Conservation (phyloP, 305 asterid genomes). For the Solanum chacoense region DNA sequence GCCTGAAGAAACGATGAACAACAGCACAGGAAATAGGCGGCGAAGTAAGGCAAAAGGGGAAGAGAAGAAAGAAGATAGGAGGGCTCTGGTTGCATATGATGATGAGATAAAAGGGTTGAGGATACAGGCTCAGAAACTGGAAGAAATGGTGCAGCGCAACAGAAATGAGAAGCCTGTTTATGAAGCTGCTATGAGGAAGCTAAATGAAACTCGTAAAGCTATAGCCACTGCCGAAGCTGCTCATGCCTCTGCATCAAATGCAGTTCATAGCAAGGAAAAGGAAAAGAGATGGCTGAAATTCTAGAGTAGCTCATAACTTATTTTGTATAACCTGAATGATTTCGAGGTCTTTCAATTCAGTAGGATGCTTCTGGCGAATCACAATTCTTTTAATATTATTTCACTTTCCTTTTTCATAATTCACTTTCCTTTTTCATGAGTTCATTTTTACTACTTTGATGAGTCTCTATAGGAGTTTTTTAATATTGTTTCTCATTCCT, state of each 20-base stretch:
- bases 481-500: neutral
- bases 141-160: conserved; percentile 87
- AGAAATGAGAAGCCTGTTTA: conserved; percentile 62
- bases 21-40: conserved; percentile 29
- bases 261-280: conserved; percentile 60
- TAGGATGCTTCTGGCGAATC: neutral
- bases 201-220: conserved; percentile 62
- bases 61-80: conserved; percentile 51
- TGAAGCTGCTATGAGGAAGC: conserved; percentile 82
- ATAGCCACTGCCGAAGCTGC: conserved; percentile 76
- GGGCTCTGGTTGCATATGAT: conserved; percentile 55
- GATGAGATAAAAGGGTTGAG: conserved; percentile 68
- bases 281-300: conserved; percentile 96
- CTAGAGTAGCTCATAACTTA: conserved; percentile 13
- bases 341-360: neutral
- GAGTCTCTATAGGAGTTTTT: neutral
- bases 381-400: neutral
- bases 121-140: conserved; percentile 48
- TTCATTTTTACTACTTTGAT: neutral
- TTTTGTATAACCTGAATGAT: neutral
- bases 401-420: neutral
- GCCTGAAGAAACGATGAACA: conserved; percentile 31
- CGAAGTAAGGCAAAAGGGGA: conserved; percentile 34
- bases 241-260: conserved; percentile 68
- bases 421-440: neutral